A percentile compares a stretch with the other conserved stretches of the same genome.
Evolutionary conservation across 352 stramenopile genomes (phyloP).

Genomic region (Globisporangium nagaii): DNA sequence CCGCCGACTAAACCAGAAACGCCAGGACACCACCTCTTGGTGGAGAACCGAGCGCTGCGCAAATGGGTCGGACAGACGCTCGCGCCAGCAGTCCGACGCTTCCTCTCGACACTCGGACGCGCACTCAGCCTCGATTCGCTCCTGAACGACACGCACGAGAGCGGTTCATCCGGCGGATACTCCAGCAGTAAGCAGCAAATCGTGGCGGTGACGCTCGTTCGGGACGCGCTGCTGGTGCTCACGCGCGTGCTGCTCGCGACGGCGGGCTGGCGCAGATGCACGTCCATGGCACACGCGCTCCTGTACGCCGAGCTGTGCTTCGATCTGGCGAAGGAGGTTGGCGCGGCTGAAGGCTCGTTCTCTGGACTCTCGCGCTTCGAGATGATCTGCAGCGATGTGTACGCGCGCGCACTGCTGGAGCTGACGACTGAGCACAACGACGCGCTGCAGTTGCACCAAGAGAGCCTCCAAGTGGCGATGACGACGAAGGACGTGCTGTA

Average conservation of each 20-base stretch:
- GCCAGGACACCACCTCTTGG: not conserved
- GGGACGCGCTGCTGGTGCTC: conserved; percentile 37
- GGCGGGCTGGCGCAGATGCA: conserved; percentile 39
- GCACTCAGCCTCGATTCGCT: not conserved
- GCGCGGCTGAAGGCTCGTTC: not conserved
- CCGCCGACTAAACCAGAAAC: not conserved
- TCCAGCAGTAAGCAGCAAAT: not conserved
- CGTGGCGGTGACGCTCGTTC: conserved; percentile 16
- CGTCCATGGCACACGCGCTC: conserved; percentile 27
- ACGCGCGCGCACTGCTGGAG: conserved; percentile 28
- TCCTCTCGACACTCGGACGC: not conserved
- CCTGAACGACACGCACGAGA: too few species aligned
- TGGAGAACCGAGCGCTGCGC: conserved; percentile 8
- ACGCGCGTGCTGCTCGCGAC: conserved; percentile 37
- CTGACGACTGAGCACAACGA: conserved; percentile 27
- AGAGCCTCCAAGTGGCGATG: conserved; percentile 36
- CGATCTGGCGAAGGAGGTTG: conserved; percentile 33
- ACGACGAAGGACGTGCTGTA: conserved; percentile 28
- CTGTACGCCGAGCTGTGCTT: conserved; percentile 37
- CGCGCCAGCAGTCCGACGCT: conserved; percentile 6
- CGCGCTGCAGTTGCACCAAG: conserved; percentile 37
- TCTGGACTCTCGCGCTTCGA: conserved; percentile 25
- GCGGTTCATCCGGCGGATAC: not conserved
- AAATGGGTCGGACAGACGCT: conserved; percentile 14
- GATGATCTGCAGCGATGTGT: conserved; percentile 39